A percentile compares a stretch with the other conserved stretches of the same genome.
Conservation (phyloP, 106 monocot genomes). For the Dioscorea alata region DNA sequence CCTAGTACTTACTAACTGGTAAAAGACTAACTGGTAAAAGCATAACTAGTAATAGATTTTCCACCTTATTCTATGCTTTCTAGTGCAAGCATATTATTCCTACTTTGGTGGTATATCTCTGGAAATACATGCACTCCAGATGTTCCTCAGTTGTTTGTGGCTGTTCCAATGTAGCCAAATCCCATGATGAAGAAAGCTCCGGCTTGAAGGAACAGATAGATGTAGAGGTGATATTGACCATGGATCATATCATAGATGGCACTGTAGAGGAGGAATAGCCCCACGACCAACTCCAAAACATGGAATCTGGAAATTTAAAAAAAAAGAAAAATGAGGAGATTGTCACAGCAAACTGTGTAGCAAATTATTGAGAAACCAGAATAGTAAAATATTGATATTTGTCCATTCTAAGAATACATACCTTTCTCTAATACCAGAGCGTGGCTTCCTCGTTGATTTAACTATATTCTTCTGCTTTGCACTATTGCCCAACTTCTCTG, state of each 20-base stretch:
- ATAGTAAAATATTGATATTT: too few relatives aligned
- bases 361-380: too few relatives aligned
- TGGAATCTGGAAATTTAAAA: slow-evolving; percentile 21
- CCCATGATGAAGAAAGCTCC: slow-evolving; percentile 57
- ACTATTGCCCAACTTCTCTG: slow-evolving; percentile 46
- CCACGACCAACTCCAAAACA: slow-evolving; percentile 47
- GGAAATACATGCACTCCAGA: neutral
- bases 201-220: slow-evolving; percentile 51
- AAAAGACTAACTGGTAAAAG: too few relatives aligned
- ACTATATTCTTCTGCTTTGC: slow-evolving; percentile 15
- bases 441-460: slow-evolving; percentile 16
- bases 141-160: slow-evolving; percentile 21
- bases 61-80: too few relatives aligned
- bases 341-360: neutral
- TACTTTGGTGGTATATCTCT: neutral
- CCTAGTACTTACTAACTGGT: too few relatives aligned
- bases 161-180: slow-evolving; percentile 45
- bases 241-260: slow-evolving; percentile 34
- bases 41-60: too few relatives aligned
- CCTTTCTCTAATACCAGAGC: slow-evolving; percentile 29
- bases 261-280: slow-evolving; percentile 42
- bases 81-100: too few relatives aligned
- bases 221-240: slow-evolving; percentile 41
- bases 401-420: neutral
- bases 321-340: neutral